Percentiles rank a stretch among this genome's conserved stretches.
These are phyloP conservation scores for Cordyceps cicadae DNA, from an alignment of 2,329 filamentous ascomycete genomes.

Conservation along the genomic window DNA sequence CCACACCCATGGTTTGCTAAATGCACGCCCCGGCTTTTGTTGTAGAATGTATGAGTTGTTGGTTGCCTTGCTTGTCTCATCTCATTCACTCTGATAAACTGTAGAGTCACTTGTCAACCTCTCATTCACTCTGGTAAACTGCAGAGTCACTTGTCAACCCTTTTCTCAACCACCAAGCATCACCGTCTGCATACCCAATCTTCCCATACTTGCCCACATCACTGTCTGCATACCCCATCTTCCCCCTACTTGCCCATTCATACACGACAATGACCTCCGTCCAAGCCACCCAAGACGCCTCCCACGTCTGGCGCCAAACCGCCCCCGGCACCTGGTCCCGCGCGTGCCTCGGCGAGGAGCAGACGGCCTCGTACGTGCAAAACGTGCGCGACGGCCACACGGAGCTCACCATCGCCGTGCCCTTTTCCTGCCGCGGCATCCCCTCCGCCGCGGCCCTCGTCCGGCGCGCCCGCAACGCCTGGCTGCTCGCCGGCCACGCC, in stretches of 20 bases:
- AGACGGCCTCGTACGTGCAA: not conserved
- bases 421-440: not conserved
- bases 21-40: not conserved
- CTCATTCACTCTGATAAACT: not conserved
- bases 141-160: not conserved
- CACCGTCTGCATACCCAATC: no score
- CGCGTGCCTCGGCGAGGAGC: not conserved
- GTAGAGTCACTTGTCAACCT: not conserved
- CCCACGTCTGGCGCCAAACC: not conserved
- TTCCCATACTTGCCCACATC: not conserved
- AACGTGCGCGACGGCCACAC: conserved; percentile 3
- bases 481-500: not conserved
- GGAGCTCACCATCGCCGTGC: conserved; percentile 1
- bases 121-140: not conserved
- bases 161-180: not conserved
- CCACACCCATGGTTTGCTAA: not conserved
- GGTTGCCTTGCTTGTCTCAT: not conserved
- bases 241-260: not conserved
- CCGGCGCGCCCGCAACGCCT: not conserved
- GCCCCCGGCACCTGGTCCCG: not conserved
- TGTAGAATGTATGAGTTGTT: not conserved
- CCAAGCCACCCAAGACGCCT: not conserved
- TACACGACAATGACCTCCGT: not conserved
- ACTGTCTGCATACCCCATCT: no score
- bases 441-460: not conserved